Percentiles rank a stretch among this genome's conserved stretches.
These are phyloP conservation scores for Xylariaceae sp. DNA, from an alignment of 2,329 filamentous ascomycete species.

Conservation along the genomic window DNA sequence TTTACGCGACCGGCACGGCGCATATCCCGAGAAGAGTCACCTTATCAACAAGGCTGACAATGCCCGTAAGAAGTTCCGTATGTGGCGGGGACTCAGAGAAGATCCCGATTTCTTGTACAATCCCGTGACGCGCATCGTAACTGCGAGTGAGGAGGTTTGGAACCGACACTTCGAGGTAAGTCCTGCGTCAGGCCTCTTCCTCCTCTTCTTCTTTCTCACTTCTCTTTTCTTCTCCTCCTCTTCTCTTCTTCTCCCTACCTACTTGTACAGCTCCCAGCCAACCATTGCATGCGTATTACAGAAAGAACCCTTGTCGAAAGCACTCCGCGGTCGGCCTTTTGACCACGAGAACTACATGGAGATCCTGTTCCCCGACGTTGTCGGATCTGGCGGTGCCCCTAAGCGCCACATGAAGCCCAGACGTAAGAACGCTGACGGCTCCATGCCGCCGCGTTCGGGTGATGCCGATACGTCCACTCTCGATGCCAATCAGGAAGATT, in stretches of 20 bases:
- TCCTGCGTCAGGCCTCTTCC: slow-evolving; percentile 1
- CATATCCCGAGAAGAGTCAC: slow-evolving; percentile 55
- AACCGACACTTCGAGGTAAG: slow-evolving; percentile 52
- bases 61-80: slow-evolving; percentile 56
- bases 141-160: slow-evolving; percentile 54
- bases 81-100: slow-evolving; percentile 55
- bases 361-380: slow-evolving; percentile 54
- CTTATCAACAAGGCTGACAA: slow-evolving; percentile 62
- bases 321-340: slow-evolving; percentile 52
- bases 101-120: slow-evolving; percentile 54
- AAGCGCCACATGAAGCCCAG: slow-evolving; percentile 54
- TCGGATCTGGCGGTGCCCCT: slow-evolving; percentile 54
- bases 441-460: slow-evolving; percentile 40
- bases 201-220: neutral
- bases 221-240: neutral
- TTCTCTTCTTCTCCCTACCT: neutral
- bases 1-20: slow-evolving; percentile 50
- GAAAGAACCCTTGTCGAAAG: slow-evolving; percentile 54
- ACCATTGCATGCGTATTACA: slow-evolving; percentile 24
- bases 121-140: slow-evolving; percentile 44
- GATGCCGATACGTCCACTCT: slow-evolving; percentile 43
- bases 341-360: slow-evolving; percentile 59
- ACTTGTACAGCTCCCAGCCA: slow-evolving; percentile 1
- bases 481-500: slow-evolving; percentile 24
- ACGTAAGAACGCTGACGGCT: slow-evolving; percentile 43